Evolutionary conservation across 495 filamentous ascomycete genomes (phyloP).

Genomic region (Tuber borchii): DNA sequence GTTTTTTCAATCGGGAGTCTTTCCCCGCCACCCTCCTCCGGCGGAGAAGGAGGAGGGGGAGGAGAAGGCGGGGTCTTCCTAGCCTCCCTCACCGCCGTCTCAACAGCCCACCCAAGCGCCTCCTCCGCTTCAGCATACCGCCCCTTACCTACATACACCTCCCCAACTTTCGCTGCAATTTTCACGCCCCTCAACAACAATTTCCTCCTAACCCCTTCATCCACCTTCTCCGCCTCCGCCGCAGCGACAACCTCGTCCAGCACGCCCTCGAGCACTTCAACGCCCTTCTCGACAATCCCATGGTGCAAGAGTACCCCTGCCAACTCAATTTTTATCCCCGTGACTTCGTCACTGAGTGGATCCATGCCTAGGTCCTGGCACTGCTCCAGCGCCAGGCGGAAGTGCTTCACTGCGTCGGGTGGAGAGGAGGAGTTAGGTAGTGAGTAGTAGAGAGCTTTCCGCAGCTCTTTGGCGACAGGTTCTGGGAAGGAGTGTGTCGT

Average conservation of each 20-base stretch:
- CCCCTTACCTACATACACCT: slow-evolving; percentile 61
- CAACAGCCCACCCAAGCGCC: slow-evolving; percentile 71
- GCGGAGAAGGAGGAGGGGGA: slow-evolving; percentile 34
- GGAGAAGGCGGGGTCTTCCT: background rate
- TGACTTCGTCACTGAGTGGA: slow-evolving; percentile 77
- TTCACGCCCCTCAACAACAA: slow-evolving; percentile 65
- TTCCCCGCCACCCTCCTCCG: slow-evolving; percentile 57
- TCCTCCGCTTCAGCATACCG: slow-evolving; percentile 63
- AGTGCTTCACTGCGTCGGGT: slow-evolving; percentile 70
- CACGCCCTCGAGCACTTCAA: slow-evolving; percentile 66
- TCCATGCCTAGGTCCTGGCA: slow-evolving; percentile 70
- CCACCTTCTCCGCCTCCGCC: slow-evolving; percentile 46
- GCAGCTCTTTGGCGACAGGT: slow-evolving; percentile 69
- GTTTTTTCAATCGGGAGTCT: slow-evolving; percentile 43
- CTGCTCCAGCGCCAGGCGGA: slow-evolving; percentile 64
- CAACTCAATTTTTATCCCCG: slow-evolving; percentile 80
- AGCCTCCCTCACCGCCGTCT: slow-evolving; percentile 65
- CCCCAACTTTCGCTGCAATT: slow-evolving; percentile 71
- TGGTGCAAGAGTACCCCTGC: slow-evolving; percentile 71
- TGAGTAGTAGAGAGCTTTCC: slow-evolving; percentile 79
- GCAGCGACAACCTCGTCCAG: slow-evolving; percentile 52
- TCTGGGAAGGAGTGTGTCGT: slow-evolving; percentile 72
- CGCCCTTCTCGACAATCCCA: slow-evolving; percentile 57
- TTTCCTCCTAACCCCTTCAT: slow-evolving; percentile 53
- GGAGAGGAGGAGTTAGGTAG: slow-evolving; percentile 57